phyloP scores from a whole-genome alignment of 176 grass and related monocot genomes.

The Pontederia crassipes region DNA sequence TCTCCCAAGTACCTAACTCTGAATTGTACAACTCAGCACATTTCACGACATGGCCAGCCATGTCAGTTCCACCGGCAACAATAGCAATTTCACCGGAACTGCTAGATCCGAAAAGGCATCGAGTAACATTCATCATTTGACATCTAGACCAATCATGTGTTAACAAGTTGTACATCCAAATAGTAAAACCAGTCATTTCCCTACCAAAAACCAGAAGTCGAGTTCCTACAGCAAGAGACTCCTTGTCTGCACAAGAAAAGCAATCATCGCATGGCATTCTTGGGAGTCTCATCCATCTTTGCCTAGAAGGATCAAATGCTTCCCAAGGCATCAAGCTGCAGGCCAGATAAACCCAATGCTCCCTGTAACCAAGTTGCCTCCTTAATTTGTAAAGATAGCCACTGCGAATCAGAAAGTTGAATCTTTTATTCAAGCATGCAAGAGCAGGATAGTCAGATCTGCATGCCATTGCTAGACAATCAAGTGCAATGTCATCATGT shows the following conservation, averaged over 20 bases:
- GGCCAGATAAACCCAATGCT: conserved; percentile 74
- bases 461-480: conserved; percentile 63
- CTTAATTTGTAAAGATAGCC: conserved; percentile 71
- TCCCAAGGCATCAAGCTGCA: conserved; percentile 78
- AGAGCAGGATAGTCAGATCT: conserved; percentile 66
- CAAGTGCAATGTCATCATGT: conserved; percentile 63
- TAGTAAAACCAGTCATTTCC: conserved; percentile 61
- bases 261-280: conserved; percentile 72
- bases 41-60: conserved; percentile 44
- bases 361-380: conserved; percentile 47
- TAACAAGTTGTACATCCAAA: conserved; percentile 73
- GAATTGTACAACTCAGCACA: conserved; percentile 77
- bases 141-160: conserved; percentile 45
- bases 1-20: conserved; percentile 46
- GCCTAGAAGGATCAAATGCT: conserved; percentile 54
- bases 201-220: conserved; percentile 78
- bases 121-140: conserved; percentile 61
- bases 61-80: conserved; percentile 72
- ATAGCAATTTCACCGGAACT: conserved; percentile 62
- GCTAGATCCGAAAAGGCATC: conserved; percentile 63
- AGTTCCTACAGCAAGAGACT: conserved; percentile 75
- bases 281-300: conserved; percentile 70
- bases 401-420: conserved; percentile 57
- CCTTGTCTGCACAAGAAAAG: conserved; percentile 79
- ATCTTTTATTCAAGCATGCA: conserved; percentile 55